These are phyloP conservation scores for Kurtzmaniella natalensis DNA, from an alignment of 1,139 yeast species.

Conservation along the genomic window DNA sequence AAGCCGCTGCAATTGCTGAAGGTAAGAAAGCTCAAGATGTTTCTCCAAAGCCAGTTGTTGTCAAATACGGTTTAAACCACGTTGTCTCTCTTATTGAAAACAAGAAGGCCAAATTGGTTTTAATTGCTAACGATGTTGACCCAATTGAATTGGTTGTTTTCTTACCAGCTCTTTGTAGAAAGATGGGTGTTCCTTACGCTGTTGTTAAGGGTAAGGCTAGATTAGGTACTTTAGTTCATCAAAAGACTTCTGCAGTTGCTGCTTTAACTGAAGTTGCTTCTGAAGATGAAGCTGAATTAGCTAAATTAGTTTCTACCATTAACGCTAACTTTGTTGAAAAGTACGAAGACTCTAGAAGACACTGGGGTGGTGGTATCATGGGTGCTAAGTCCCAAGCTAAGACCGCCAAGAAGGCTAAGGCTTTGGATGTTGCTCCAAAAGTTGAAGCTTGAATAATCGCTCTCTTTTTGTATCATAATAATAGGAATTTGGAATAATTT, in stretches of 20 bases:
- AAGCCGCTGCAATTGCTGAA: constrained; percentile 97
- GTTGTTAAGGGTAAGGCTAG: constrained; percentile 98
- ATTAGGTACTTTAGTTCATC: constrained; percentile 95
- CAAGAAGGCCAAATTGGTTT: constrained; percentile 96
- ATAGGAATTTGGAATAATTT: no score
- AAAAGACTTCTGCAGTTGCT: constrained; percentile 95
- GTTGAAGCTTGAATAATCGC: constrained; percentile 2
- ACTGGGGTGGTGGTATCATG: constrained; percentile 99
- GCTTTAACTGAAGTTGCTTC: constrained; percentile 92
- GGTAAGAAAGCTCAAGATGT: constrained; percentile 96
- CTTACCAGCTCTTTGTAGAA: constrained; percentile 97
- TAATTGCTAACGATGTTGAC: constrained; percentile 98
- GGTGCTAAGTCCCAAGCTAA: constrained; percentile 89
- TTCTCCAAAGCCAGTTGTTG: constrained; percentile 91
- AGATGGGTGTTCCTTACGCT: constrained; percentile 99
- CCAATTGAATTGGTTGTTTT: constrained; percentile 96
- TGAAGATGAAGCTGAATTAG: constrained; percentile 92
- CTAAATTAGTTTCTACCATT: constrained; percentile 87
- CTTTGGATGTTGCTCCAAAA: constrained; percentile 23
- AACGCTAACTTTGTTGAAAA: constrained; percentile 88
- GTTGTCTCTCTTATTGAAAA: constrained; percentile 94
- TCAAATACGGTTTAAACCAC: constrained; percentile 98
- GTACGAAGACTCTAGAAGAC: constrained; percentile 93
- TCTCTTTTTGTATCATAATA: no score
- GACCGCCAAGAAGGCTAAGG: constrained; percentile 44